Percentiles rank a stretch among this genome's conserved stretches.
Conservation (phyloP, 208 protist genomes). For the Leishmania turanica region DNA sequence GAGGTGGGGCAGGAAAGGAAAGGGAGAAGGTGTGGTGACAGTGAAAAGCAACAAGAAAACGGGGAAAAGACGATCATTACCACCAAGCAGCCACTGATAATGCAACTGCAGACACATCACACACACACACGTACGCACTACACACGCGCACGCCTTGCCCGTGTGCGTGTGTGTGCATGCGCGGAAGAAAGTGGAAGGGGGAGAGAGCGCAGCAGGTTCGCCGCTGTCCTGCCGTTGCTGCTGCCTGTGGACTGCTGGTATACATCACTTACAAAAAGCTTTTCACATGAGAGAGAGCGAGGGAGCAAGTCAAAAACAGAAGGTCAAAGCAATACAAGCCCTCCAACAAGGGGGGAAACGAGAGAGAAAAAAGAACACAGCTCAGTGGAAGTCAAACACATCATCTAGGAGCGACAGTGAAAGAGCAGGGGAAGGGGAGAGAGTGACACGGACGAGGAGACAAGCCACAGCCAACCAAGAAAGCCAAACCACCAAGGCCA, state of each 20-base stretch:
- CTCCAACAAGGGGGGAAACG: background rate
- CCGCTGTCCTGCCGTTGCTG: background rate
- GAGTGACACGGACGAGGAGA: background rate
- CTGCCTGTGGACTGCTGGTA: background rate
- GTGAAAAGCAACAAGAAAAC: background rate
- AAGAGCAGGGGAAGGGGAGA: background rate
- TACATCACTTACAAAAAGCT: background rate
- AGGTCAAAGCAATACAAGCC: background rate
- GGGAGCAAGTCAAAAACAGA: background rate
- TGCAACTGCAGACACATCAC: background rate
- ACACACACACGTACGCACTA: background rate
- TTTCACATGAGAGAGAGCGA: conserved; percentile 5
- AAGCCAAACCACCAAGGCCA: background rate
- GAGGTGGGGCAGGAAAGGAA: background rate
- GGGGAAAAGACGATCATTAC: background rate
- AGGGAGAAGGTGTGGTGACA: background rate
- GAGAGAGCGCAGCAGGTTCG: background rate
- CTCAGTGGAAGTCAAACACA: background rate
- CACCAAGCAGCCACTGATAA: background rate
- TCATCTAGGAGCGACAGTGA: background rate
- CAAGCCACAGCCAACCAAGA: background rate
- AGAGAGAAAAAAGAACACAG: background rate
- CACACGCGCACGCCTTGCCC: background rate
- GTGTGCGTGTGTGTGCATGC: background rate
- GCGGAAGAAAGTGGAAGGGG: background rate